These are phyloP conservation scores for Epithele typhae DNA, from an alignment of 768 basidiomycete species.

Conservation along the genomic window DNA sequence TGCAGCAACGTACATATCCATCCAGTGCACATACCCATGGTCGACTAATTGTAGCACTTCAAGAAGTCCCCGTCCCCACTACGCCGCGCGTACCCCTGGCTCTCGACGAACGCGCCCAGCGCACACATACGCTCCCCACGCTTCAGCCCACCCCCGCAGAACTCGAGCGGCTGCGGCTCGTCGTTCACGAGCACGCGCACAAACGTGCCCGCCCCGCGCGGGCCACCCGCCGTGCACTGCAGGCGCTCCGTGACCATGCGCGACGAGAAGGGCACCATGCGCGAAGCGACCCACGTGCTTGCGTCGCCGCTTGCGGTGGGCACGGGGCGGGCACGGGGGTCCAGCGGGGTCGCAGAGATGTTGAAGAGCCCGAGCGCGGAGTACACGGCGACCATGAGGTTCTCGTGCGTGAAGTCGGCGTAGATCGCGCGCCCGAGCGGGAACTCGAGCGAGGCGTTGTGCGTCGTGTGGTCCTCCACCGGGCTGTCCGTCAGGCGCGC, in stretches of 20 bases:
- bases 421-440: conserved; percentile 63
- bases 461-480: conserved; percentile 68
- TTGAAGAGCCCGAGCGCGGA: conserved; percentile 47
- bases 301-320: not conserved
- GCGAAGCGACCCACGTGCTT: conserved; percentile 47
- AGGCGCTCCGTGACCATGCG: conserved; percentile 74
- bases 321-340: conserved; percentile 5
- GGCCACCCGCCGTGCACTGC: conserved; percentile 33
- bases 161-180: conserved; percentile 54
- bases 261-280: conserved; percentile 70
- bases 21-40: too few species aligned
- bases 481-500: conserved; percentile 66
- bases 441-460: conserved; percentile 78
- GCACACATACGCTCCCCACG: conserved; percentile 54
- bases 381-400: conserved; percentile 77
- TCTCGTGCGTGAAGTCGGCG: conserved; percentile 81
- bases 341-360: conserved; percentile 15
- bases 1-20: too few species aligned
- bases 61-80: conserved; percentile 73
- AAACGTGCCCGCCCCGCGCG: conserved; percentile 25
- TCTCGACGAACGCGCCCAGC: conserved; percentile 61
- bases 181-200: conserved; percentile 81
- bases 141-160: conserved; percentile 50
- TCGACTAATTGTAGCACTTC: conserved; percentile 41
- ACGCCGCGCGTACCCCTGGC: conserved; percentile 62